Conservation (phyloP, 495 filamentous ascomycete genomes). For the Penicillium bovifimosum region DNA sequence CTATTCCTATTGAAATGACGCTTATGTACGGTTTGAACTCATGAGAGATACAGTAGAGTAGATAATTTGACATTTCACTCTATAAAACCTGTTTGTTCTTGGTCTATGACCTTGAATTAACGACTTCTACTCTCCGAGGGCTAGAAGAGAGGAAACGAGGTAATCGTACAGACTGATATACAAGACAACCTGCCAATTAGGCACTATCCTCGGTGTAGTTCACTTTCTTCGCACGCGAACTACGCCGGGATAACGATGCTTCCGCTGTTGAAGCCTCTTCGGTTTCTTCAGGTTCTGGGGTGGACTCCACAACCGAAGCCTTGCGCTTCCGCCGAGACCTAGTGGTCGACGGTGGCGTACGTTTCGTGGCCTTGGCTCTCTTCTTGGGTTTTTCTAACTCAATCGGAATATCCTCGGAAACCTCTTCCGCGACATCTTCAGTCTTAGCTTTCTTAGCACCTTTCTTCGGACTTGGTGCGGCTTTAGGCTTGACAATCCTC, state of each 20-base stretch:
- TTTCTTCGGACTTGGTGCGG: slow-evolving; percentile 22
- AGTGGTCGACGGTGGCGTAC: slow-evolving; percentile 18
- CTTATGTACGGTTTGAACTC: too few species aligned
- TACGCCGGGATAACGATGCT: slow-evolving; percentile 22
- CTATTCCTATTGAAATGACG: too few species aligned
- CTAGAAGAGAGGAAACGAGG: neutral
- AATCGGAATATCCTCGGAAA: slow-evolving; percentile 10
- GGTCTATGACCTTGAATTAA: neutral
- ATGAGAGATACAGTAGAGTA: too few species aligned
- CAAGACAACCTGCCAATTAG: slow-evolving; percentile 11
- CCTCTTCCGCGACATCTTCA: slow-evolving; percentile 10
- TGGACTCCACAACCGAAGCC: slow-evolving; percentile 21
- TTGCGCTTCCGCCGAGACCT: slow-evolving; percentile 36
- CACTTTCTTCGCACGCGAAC: slow-evolving; percentile 38
- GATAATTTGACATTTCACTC: too few species aligned
- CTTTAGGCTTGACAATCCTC: slow-evolving; percentile 57
- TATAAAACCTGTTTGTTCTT: neutral
- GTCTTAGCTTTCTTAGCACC: slow-evolving; percentile 20
- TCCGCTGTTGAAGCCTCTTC: slow-evolving; percentile 12
- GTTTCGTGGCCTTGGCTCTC: slow-evolving; percentile 5
- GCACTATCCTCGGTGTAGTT: slow-evolving; percentile 43
- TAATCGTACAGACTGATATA: neutral
- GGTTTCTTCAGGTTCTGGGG: slow-evolving; percentile 24
- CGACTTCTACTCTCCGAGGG: neutral
- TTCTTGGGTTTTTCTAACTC: slow-evolving; percentile 28